Evolutionary conservation across 805 yeast species (phyloP), one percentile per base, ranked within the genome.

Genomic region (Metahyphopichia silvanorum): DNA sequence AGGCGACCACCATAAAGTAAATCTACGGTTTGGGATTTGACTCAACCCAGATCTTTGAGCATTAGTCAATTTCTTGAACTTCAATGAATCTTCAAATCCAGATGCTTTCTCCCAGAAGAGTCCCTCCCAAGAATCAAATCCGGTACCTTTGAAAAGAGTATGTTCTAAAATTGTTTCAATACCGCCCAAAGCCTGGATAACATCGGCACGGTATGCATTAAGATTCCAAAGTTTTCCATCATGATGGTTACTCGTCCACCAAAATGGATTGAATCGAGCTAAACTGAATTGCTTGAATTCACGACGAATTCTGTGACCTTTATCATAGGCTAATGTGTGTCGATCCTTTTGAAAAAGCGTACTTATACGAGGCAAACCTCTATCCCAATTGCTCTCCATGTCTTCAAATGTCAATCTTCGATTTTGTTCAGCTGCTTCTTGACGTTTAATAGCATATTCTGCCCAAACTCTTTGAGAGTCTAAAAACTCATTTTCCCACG

Each of bases 1-100:
- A 5, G 99, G 99, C 0, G 97, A 88, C 99, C 99, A 93, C 99
- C 99, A 93, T 19, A 93, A 65, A 0, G 98, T 93, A 54, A 93
- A 93, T 28, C 99, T 75, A 55, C 99, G 81, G 54, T 93, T 93
- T 3, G 99, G 99, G 50, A 93, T 91, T 63, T 93, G 99, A 51
- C 94, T 86, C 43, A 93, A 72, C 54, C 99, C 99, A 4, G 96
- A 82, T 50, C 98, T 71, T 66, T 93, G 99, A 1, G 99, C 99
- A 60, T 91, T 91, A 1, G 99, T 93, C 46, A 93, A 72, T 54
- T 91, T 93, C 57, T 89, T 88, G 60, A 88, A 86, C 55, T 89
- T 91, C 75, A 93, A 74, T 0, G 96, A 84, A 49, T 93, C 98
- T 57, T 93, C 99, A 55, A 89, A 93, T 0, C 98, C 98, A 17